Conservation (phyloP, 2,329 filamentous ascomycete genomes). For the Venturia oleaginea region DNA sequence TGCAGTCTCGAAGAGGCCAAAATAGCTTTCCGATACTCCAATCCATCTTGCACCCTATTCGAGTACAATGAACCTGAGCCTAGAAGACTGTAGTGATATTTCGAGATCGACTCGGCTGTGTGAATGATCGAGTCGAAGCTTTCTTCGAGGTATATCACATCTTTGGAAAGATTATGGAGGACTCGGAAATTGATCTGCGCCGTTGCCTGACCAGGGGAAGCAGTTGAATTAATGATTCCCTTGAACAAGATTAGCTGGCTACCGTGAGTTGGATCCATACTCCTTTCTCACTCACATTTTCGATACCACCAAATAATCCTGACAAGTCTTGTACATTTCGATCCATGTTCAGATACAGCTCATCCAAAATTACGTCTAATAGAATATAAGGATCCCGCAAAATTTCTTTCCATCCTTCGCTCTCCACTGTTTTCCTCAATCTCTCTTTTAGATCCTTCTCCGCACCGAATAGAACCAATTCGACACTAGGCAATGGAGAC, state of each 20-base stretch:
- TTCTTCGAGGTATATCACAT: constrained; percentile 30
- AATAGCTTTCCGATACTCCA: not conserved
- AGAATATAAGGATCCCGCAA: constrained; percentile 25
- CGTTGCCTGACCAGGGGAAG: constrained; percentile 17
- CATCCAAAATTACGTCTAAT: constrained; percentile 24
- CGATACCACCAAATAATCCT: constrained; percentile 24
- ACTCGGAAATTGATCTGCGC: constrained; percentile 21
- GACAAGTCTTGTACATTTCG: constrained; percentile 22
- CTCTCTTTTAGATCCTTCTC: constrained; percentile 18
- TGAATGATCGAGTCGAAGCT: constrained; percentile 15
- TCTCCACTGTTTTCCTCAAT: constrained; percentile 17
- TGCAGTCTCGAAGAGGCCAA: constrained; percentile 24
- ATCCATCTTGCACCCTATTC: not conserved
- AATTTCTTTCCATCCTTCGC: constrained; percentile 19
- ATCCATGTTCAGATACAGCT: constrained; percentile 26
- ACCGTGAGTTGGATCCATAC: not conserved
- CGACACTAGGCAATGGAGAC: constrained; percentile 13
- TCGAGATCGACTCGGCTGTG: constrained; percentile 21
- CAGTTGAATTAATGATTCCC: constrained; percentile 20
- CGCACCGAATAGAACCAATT: constrained; percentile 25
- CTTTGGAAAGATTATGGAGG: constrained; percentile 32
- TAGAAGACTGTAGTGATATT: constrained; percentile 21
- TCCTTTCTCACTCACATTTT: constrained; percentile 20
- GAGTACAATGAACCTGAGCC: not conserved
- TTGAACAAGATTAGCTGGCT: not conserved